phyloP scores from a whole-genome alignment of 1,284 basidiomycete species.

The Trichosporon inkin region DNA sequence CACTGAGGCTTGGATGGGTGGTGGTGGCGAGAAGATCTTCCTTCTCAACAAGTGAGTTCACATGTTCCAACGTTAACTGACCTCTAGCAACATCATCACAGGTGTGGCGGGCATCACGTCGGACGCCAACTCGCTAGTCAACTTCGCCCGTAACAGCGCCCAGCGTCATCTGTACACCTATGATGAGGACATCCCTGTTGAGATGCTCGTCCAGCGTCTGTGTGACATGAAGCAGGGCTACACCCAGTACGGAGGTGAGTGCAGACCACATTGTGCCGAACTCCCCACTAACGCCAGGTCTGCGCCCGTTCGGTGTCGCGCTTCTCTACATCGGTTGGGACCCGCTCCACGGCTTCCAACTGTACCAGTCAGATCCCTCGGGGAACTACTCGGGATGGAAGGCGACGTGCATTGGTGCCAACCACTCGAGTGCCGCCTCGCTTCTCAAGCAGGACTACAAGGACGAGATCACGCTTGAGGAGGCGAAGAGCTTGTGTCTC shows the following conservation, averaged over 20 bases:
- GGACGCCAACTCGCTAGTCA: slow-evolving; percentile 95
- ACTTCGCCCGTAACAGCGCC: slow-evolving; percentile 85
- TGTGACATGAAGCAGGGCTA: slow-evolving; percentile 99
- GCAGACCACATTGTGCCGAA: neutral
- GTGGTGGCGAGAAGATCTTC: slow-evolving; percentile 97
- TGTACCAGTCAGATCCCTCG: slow-evolving; percentile 97
- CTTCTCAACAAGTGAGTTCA: slow-evolving; percentile 65
- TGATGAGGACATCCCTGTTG: slow-evolving; percentile 97
- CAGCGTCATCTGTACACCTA: slow-evolving; percentile 84
- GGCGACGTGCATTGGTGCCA: slow-evolving; percentile 94
- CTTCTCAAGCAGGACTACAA: slow-evolving; percentile 98
- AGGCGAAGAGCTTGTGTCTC: slow-evolving; percentile 85
- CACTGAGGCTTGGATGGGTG: slow-evolving; percentile 59
- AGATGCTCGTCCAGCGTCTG: slow-evolving; percentile 85
- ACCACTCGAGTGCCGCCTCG: slow-evolving; percentile 64
- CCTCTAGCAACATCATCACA: slow-evolving; percentile 79
- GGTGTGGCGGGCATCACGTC: slow-evolving; percentile 95
- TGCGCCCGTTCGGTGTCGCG: slow-evolving; percentile 96
- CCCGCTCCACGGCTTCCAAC: slow-evolving; percentile 91
- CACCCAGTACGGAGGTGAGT: slow-evolving; percentile 88
- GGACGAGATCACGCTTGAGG: slow-evolving; percentile 83
- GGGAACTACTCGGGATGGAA: slow-evolving; percentile 99
- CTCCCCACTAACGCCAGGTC: slow-evolving; percentile 56
- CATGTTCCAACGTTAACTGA: neutral
- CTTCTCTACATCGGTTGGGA: slow-evolving; percentile 95